A percentile compares a stretch with the other conserved stretches of the same genome.
Conservation (phyloP, 176 grass and related monocot species). For the Rhipidocladum racemiflorum region DNA sequence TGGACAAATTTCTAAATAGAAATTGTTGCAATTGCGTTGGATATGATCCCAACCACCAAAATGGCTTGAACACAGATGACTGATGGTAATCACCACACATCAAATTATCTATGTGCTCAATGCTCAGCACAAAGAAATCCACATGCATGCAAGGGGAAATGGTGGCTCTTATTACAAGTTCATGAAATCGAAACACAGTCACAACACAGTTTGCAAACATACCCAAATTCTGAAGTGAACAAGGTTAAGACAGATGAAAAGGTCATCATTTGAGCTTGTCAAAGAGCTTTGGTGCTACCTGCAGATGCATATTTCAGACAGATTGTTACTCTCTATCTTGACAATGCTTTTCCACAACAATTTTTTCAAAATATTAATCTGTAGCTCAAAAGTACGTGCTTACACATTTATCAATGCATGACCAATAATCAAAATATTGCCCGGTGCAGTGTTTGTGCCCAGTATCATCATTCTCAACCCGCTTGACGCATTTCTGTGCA, state of each 20-base stretch:
- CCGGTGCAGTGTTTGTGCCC: slow-evolving; percentile 76
- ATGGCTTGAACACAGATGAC: not conserved
- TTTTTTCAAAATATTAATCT: not conserved
- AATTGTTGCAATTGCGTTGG: not conserved
- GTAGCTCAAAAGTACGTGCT: not conserved
- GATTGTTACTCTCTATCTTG: not conserved
- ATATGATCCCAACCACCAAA: not conserved
- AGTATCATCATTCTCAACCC: slow-evolving; percentile 51
- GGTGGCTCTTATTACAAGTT: slow-evolving; percentile 23
- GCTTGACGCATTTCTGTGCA: slow-evolving; percentile 61
- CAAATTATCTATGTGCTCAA: not conserved
- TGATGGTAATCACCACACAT: not conserved
- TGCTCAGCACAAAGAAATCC: not conserved
- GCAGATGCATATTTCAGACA: slow-evolving; percentile 13
- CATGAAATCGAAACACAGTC: not conserved
- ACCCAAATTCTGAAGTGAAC: not conserved
- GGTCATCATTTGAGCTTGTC: slow-evolving; percentile 42
- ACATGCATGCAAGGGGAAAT: not conserved
- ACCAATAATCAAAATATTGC: slow-evolving; percentile 73
- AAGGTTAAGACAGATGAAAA: no score
- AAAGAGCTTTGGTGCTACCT: slow-evolving; percentile 57
- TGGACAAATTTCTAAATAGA: not conserved
- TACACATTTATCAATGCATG: slow-evolving; percentile 64
- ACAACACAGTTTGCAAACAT: not conserved
- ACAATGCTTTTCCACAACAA: not conserved